Conservation (phyloP, 306 rosid genomes). For the Potentilla sterilis region DNA sequence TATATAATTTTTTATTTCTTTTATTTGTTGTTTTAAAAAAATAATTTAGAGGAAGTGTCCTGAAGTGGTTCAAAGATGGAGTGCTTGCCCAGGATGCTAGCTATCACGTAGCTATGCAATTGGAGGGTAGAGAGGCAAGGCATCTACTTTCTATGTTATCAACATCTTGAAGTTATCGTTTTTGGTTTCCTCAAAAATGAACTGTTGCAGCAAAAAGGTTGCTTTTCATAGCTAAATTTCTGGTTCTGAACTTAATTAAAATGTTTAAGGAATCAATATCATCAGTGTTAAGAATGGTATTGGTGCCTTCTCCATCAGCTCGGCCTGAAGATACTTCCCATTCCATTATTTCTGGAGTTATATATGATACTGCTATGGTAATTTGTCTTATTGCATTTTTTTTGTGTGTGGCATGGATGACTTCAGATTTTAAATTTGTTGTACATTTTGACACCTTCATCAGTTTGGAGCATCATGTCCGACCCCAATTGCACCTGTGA, state of each 20-base stretch:
- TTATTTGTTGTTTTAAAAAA: no score
- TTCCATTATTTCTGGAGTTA: slow-evolving; percentile 47
- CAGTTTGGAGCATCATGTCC: slow-evolving; percentile 49
- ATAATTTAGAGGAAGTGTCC: slow-evolving; percentile 59
- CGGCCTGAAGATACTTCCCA: slow-evolving; percentile 27
- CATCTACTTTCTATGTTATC: slow-evolving; percentile 8
- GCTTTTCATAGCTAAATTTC: background rate
- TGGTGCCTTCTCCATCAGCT: slow-evolving; percentile 46
- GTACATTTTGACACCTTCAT: slow-evolving; percentile 54
- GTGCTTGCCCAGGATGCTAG: slow-evolving; percentile 77
- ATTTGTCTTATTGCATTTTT: slow-evolving; percentile 16
- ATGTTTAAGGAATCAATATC: slow-evolving; percentile 34
- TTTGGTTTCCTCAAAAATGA: background rate
- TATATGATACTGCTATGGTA: slow-evolving; percentile 72
- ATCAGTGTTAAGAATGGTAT: slow-evolving; percentile 55
- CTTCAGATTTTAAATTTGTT: slow-evolving; percentile 12
- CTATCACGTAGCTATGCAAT: slow-evolving; percentile 62
- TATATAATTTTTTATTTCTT: background rate
- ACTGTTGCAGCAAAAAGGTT: background rate
- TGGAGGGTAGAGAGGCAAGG: slow-evolving; percentile 84
- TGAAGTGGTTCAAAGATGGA: slow-evolving; percentile 63
- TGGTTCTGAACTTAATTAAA: slow-evolving; percentile 9
- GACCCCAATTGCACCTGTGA: slow-evolving; percentile 70
- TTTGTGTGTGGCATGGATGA: background rate
- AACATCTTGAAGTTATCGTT: background rate